phyloP scores from a whole-genome alignment of 805 yeast species.

The Suhomyces xylopsoci region DNA sequence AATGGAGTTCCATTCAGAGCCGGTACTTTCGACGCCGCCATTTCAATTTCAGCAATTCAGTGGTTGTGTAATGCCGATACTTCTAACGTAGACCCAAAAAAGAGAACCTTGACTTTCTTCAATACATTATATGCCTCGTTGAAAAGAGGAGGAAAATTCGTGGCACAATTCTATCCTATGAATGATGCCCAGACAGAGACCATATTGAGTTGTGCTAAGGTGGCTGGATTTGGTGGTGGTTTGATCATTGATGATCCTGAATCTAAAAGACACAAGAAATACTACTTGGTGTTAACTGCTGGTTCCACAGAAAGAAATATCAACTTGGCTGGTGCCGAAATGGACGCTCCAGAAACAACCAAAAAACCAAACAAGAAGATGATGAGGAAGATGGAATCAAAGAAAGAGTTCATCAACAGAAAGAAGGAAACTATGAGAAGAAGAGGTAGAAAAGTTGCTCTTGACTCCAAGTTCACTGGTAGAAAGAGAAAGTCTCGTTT shows the following conservation, averaged over 20 bases:
- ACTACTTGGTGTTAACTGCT: constrained; percentile 85
- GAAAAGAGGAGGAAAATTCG: constrained; percentile 94
- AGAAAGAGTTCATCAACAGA: constrained; percentile 77
- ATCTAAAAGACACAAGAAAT: constrained; percentile 84
- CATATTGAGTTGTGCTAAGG: constrained; percentile 80
- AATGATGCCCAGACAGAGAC: constrained; percentile 81
- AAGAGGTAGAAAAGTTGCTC: constrained; percentile 86
- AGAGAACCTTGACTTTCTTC: constrained; percentile 77
- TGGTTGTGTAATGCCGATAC: constrained; percentile 98
- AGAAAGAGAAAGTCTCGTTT: constrained; percentile 54
- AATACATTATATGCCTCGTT: constrained; percentile 82
- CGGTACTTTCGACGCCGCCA: constrained; percentile 95
- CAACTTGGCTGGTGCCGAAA: constrained; percentile 74
- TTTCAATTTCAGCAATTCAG: constrained; percentile 91
- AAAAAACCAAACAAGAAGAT: constrained; percentile 46
- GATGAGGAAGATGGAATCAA: constrained; percentile 61
- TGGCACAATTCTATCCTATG: constrained; percentile 93
- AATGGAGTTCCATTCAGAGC: constrained; percentile 92
- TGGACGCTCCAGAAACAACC: constrained; percentile 59
- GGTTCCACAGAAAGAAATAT: constrained; percentile 73
- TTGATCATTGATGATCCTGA: constrained; percentile 92
- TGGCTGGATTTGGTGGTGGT: constrained; percentile 96
- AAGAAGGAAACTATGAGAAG: constrained; percentile 92
- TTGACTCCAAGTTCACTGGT: constrained; percentile 89
- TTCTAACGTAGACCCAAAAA: constrained; percentile 75